Percentiles rank a stretch among this genome's conserved stretches.
These are phyloP conservation scores for Epithele typhae DNA, from an alignment of 768 basidiomycete species.

Conservation along the genomic window DNA sequence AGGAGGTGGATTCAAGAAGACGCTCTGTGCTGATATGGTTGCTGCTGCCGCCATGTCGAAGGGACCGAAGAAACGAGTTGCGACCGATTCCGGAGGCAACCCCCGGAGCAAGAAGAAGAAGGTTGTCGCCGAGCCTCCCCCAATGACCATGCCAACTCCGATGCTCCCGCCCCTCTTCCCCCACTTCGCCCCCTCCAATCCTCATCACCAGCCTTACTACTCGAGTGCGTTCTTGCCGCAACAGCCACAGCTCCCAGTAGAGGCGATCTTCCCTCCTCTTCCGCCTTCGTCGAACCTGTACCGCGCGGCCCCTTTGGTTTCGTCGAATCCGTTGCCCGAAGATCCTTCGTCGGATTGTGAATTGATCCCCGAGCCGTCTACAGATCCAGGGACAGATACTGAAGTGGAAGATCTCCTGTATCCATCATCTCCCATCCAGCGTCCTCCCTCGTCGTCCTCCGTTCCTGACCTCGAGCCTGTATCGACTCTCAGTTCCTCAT, in stretches of 20 bases:
- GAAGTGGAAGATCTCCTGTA: not conserved
- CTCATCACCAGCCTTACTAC: conserved; percentile 74
- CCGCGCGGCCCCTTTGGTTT: conserved; percentile 16
- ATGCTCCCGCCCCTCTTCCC: conserved; percentile 27
- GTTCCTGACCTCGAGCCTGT: conserved; percentile 63
- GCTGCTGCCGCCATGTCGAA: conserved; percentile 31
- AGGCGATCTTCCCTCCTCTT: conserved; percentile 71
- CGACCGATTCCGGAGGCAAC: conserved; percentile 20
- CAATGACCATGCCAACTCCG: conserved; percentile 18
- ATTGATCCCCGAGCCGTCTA: not conserved
- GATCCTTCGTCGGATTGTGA: not conserved
- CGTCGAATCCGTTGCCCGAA: conserved; percentile 6
- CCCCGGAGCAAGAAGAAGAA: conserved; percentile 28
- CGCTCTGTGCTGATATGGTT: conserved; percentile 38
- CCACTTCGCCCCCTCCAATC: conserved; percentile 29
- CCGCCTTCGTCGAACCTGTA: conserved; percentile 47
- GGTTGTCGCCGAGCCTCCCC: conserved; percentile 12
- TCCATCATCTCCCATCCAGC: conserved; percentile 10
- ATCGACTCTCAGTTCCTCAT: conserved; percentile 61
- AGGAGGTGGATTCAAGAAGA: conserved; percentile 77
- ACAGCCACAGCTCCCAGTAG: conserved; percentile 49
- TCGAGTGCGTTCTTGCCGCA: conserved; percentile 45
- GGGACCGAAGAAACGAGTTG: conserved; percentile 34
- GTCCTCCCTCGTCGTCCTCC: conserved; percentile 28
- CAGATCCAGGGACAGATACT: not conserved